Evolutionary conservation across 2,329 filamentous ascomycete species (phyloP).

Genomic region (Claviceps paspali): DNA sequence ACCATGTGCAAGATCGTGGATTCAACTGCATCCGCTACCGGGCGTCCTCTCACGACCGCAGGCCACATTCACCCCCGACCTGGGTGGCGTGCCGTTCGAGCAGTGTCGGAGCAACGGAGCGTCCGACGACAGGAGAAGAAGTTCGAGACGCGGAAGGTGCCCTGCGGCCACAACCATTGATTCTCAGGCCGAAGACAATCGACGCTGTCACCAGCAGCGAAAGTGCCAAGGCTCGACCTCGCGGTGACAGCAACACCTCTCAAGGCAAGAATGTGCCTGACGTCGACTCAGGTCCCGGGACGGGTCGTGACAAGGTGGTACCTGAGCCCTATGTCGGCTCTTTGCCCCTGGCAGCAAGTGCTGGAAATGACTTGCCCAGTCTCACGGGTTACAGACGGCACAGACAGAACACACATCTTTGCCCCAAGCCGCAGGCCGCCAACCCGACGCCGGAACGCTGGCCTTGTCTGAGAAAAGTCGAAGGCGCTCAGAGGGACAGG

Average conservation of each 20-base stretch:
- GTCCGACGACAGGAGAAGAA: background rate
- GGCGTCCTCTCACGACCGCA: background rate
- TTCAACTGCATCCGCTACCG: no score
- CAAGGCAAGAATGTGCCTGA: background rate
- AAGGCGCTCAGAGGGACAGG: background rate
- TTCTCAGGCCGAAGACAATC: background rate
- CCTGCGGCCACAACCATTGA: conserved; percentile 1
- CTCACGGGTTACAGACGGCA: conserved; percentile 6
- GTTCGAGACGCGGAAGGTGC: background rate
- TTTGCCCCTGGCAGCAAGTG: background rate
- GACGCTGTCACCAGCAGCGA: background rate
- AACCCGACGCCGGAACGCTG: conserved; percentile 5
- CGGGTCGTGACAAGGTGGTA: background rate
- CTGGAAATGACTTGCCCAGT: conserved; percentile 5
- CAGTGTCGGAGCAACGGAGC: background rate
- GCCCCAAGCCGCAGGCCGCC: conserved; percentile 1
- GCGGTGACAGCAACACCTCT: background rate
- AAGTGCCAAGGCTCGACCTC: no score
- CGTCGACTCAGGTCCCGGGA: background rate
- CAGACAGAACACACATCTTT: conserved; percentile 7
- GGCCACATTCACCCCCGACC: background rate
- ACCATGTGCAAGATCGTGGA: background rate
- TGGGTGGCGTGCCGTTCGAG: background rate
- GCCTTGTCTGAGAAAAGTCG: conserved; percentile 6
- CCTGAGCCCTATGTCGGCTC: background rate